Evolutionary conservation across 495 filamentous ascomycete genomes (phyloP), one percentile per base, ranked within the genome.

Genomic region (Sphaerosporella brunnea): DNA sequence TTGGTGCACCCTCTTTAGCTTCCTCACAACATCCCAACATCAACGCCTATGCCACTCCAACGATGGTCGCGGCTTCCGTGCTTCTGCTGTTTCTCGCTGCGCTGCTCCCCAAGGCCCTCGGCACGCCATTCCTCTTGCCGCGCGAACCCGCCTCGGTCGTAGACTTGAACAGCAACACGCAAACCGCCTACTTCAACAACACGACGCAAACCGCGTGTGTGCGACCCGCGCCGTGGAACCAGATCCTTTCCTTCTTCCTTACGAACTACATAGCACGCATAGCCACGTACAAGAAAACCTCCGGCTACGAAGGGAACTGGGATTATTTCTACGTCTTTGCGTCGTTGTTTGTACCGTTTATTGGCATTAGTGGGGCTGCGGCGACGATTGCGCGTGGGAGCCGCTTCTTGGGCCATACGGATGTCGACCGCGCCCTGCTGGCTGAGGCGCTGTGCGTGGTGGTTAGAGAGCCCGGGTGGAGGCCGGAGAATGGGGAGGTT

Each of bases 251-350:
- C 7, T 69, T 69, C 49, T 64, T 65, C 45, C 30, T 68, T 5
- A 62, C 61, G n/a, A 69, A 69, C 47, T 69, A 68, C 38, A 30
- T 69, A 2, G 56, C 68, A 25, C 67, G 68, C 48, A 64, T 63
- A 32, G 65, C 64, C 7, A 68, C 66, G 4, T 64, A 68, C 18
- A 64, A 66, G 26, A 60, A 65, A 15, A 56, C 59, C 10, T 64
- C 67, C 4, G 67, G 64, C 9, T 64, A 68, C 34, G 52, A 53
- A 15, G 42, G 52, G 5, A 58, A 54, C 26, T 41, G 58, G 10
- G 61, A 54, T 35, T 56, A 61, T 34, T 25, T 61, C 10, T 51
- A 47, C 39, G 62, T 54, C 8, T 25, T 59, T 7, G 40, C 53
- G 11, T 54, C 56, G 23, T 47, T 66, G 0, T 54, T 66, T 15